Evolutionary conservation across 305 asterid genomes (phyloP).

Genomic region (Petunia hybrid): DNA sequence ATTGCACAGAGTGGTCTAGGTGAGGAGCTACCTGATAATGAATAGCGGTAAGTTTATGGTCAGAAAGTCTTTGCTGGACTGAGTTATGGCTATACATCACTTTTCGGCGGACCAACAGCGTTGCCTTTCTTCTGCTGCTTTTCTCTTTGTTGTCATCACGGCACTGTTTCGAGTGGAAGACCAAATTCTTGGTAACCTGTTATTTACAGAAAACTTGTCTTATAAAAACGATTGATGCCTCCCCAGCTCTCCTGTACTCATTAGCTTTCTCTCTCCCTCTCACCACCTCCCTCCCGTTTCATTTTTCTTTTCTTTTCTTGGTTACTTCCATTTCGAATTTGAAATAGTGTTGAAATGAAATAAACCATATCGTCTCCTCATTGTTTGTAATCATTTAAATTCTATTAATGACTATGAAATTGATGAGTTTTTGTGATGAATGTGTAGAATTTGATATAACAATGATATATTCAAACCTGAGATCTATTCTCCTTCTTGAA

Average conservation of each 20-base stretch:
- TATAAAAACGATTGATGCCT: neutral
- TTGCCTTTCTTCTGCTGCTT: constrained; percentile 34
- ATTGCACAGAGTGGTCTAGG: constrained; percentile 77
- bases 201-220: constrained; percentile 31
- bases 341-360: constrained; percentile 19
- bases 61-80: constrained; percentile 34
- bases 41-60: constrained; percentile 46
- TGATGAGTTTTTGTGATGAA: neutral
- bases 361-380: neutral
- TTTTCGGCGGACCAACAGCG: constrained; percentile 25
- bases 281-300: neutral
- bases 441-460: constrained; percentile 19
- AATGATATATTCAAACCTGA: neutral
- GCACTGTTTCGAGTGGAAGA: constrained; percentile 25
- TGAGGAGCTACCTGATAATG: constrained; percentile 65
- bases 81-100: constrained; percentile 26
- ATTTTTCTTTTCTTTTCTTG: neutral
- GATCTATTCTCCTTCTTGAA: neutral
- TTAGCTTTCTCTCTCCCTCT: constrained; percentile 7
- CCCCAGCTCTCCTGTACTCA: constrained; percentile 24
- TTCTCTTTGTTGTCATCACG: constrained; percentile 26
- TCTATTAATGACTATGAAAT: constrained; percentile 19
- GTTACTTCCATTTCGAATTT: constrained; percentile 23
- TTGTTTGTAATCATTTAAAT: constrained; percentile 14
- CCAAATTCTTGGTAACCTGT: constrained; percentile 25